Evolutionary conservation across 306 rosid species (phyloP).

Genomic region (Quercus suber): DNA sequence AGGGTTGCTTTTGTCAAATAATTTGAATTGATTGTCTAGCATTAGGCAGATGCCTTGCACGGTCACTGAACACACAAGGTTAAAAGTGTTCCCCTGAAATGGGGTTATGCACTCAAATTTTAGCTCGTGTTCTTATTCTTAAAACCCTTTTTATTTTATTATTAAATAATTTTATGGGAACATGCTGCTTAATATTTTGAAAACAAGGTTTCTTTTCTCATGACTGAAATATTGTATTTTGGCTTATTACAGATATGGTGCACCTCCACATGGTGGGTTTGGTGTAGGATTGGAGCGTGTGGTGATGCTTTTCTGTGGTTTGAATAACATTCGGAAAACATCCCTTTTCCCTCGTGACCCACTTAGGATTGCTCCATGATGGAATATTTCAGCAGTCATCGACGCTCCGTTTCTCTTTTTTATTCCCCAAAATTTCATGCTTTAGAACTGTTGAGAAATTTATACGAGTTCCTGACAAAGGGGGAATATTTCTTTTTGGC

Average conservation of each 20-base stretch:
- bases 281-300: constrained; percentile 97
- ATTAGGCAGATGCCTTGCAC: background rate
- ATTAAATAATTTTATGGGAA: too few species aligned
- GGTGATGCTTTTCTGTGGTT: constrained; percentile 85
- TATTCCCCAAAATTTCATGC: background rate
- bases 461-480: too few species aligned
- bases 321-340: constrained; percentile 81
- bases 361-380: constrained; percentile 52
- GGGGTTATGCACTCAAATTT: background rate
- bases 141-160: too few species aligned
- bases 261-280: constrained; percentile 90
- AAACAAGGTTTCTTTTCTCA: background rate
- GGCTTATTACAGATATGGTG: constrained; percentile 70
- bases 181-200: background rate
- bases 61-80: background rate
- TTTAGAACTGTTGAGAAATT: too few species aligned
- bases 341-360: constrained; percentile 94
- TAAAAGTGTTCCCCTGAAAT: too few species aligned
- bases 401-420: background rate
- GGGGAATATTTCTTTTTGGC: too few species aligned
- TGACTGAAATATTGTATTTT: constrained; percentile 2
- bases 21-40: background rate
- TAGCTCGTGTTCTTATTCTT: background rate
- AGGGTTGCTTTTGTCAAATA: too few species aligned
- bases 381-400: background rate